Evolutionary conservation across 225 moss, liverwort and hornwort species (phyloP).

Genomic region (Lunularia cruciata): DNA sequence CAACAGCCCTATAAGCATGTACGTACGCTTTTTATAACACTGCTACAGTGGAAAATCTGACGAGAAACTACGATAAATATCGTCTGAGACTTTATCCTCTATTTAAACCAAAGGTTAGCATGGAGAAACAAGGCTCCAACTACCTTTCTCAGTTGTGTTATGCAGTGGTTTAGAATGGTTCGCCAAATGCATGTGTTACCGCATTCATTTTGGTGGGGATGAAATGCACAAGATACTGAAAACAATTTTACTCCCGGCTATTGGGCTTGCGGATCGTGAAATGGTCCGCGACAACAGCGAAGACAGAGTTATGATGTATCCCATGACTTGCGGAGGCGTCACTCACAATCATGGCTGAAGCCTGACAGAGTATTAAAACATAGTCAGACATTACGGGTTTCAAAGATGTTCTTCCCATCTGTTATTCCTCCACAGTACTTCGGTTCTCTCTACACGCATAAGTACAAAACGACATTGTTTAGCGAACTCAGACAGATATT

Average conservation of each 20-base stretch:
- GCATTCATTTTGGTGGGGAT: slow-evolving; percentile 8
- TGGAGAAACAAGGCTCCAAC: background rate
- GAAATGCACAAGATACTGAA: slow-evolving; percentile 19
- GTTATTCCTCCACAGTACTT: no score
- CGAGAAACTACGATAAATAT: no score
- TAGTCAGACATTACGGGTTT: no score
- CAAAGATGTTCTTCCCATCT: no score
- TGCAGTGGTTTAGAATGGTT: no score
- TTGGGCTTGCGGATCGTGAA: slow-evolving; percentile 5
- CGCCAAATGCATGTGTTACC: slow-evolving; percentile 1
- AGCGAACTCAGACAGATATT: no score
- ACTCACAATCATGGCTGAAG: background rate
- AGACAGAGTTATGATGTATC: slow-evolving; percentile 4
- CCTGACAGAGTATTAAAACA: no score
- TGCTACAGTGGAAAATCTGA: no score
- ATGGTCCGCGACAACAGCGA: slow-evolving; percentile 18
- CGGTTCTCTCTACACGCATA: no score
- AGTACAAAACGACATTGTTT: no score
- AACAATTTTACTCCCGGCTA: slow-evolving; percentile 3
- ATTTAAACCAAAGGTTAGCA: background rate
- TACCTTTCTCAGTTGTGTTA: no score
- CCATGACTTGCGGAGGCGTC: slow-evolving; percentile 7
- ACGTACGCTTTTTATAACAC: background rate
- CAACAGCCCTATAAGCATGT: no score
- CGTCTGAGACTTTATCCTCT: background rate